phyloP scores from a whole-genome alignment of 2,329 filamentous ascomycete species.

The Botrytis pseudocinerea region DNA sequence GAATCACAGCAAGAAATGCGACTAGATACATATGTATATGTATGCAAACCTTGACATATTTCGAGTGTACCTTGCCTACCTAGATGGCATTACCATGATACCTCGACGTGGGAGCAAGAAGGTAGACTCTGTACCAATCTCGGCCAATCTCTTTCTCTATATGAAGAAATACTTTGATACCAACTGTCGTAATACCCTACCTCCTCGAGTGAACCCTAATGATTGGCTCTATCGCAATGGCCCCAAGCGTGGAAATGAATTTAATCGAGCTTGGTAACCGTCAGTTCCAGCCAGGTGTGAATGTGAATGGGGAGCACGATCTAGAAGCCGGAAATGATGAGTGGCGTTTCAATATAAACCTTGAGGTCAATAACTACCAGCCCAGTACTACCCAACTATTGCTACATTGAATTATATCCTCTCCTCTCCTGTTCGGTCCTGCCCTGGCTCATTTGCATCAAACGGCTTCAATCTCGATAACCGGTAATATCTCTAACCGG shows the following conservation, averaged over 20 bases:
- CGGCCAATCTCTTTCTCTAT: no score
- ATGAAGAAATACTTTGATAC: not conserved
- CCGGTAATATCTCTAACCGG: not conserved
- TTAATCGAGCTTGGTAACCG: not conserved
- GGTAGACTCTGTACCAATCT: not conserved
- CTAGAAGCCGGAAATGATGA: not conserved
- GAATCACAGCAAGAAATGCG: no score
- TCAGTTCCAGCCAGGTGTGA: not conserved
- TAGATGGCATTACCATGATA: no score
- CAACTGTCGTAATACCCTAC: not conserved
- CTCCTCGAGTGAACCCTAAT: no score
- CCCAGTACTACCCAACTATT: not conserved
- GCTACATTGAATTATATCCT: not conserved
- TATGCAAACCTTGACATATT: not conserved
- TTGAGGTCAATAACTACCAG: not conserved
- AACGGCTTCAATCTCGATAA: not conserved
- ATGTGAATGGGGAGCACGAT: not conserved
- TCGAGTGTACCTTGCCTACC: not conserved
- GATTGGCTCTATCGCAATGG: not conserved
- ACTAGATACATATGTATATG: not conserved
- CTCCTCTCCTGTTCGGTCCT: not conserved
- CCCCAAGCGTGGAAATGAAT: not conserved
- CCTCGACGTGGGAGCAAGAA: not conserved
- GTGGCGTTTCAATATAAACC: constrained; percentile 6
- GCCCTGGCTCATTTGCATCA: not conserved